Percentiles rank a stretch among this genome's conserved stretches.
These are phyloP conservation scores for Podila epigama DNA, from an alignment of 192 early-diverging fungal genomes.

Conservation along the genomic window DNA sequence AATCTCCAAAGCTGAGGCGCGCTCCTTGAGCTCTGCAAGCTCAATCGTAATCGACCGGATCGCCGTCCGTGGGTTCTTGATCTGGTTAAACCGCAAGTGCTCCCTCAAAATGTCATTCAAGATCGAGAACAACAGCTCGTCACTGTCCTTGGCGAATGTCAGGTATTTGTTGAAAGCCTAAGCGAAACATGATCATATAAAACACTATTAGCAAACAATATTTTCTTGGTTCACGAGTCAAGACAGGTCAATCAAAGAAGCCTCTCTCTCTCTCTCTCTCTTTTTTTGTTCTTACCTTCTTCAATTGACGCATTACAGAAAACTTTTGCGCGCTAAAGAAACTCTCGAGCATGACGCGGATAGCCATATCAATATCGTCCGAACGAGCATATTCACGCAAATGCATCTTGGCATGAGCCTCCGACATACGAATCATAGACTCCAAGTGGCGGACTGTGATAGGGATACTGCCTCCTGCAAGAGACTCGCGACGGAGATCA, in stretches of 20 bases:
- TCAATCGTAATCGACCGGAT: constrained; percentile 67
- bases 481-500: constrained; percentile 89
- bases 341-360: constrained; percentile 84
- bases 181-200: too few relatives aligned
- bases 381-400: constrained; percentile 88
- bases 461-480: constrained; percentile 75
- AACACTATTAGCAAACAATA: constrained; percentile 44
- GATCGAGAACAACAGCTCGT: constrained; percentile 80
- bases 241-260: background rate
- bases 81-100: constrained; percentile 76
- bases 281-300: too few relatives aligned
- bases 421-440: constrained; percentile 85
- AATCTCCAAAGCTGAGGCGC: constrained; percentile 67
- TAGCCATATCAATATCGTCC: constrained; percentile 94
- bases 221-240: background rate
- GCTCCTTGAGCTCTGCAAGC: constrained; percentile 67
- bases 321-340: constrained; percentile 96
- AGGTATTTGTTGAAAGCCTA: constrained; percentile 89
- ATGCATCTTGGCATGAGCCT: constrained; percentile 96
- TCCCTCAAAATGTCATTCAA: constrained; percentile 80
- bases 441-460: constrained; percentile 91
- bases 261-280: constrained; percentile 38
- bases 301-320: constrained; percentile 84
- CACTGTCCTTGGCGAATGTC: constrained; percentile 74
- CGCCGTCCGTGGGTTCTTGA: constrained; percentile 60